Conservation (phyloP, 495 filamentous ascomycete genomes). For the Penicillium desertorum region DNA sequence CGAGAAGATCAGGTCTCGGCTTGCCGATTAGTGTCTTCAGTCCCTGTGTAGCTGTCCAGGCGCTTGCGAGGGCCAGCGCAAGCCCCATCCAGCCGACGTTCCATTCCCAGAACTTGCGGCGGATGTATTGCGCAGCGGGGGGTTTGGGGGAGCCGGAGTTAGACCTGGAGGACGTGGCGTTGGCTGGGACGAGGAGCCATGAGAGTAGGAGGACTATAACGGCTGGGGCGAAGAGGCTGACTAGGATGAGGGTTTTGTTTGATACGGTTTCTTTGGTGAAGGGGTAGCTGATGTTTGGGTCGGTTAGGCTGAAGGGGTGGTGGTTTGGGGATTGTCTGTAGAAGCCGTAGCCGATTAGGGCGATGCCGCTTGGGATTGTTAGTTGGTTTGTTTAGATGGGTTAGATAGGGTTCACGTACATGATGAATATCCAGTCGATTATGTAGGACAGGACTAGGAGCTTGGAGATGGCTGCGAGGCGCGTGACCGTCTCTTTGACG, state of each 20-base stretch:
- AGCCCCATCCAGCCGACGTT: constrained; percentile 66
- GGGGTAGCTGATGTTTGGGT: constrained; percentile 60
- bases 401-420: constrained; percentile 33
- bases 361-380: constrained; percentile 39
- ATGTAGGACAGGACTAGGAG: constrained; percentile 50
- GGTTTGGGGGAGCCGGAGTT: constrained; percentile 7
- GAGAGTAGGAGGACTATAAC: constrained; percentile 49
- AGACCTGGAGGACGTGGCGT: background rate
- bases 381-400: background rate
- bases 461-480: constrained; percentile 29
- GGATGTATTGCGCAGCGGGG: constrained; percentile 31
- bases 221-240: constrained; percentile 53
- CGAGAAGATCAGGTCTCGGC: constrained; percentile 63
- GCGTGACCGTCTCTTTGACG: background rate
- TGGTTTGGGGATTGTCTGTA: constrained; percentile 41
- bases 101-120: constrained; percentile 56
- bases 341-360: constrained; percentile 48
- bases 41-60: constrained; percentile 59
- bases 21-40: constrained; percentile 65
- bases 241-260: constrained; percentile 47
- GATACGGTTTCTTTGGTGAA: constrained; percentile 57
- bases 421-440: constrained; percentile 54
- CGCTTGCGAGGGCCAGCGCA: constrained; percentile 52
- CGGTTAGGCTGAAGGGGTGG: constrained; percentile 49
- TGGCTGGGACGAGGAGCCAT: constrained; percentile 48